Evolutionary conservation across 108 stramenopile genomes (phyloP).

Genomic region (Schizochytrium sp.): DNA sequence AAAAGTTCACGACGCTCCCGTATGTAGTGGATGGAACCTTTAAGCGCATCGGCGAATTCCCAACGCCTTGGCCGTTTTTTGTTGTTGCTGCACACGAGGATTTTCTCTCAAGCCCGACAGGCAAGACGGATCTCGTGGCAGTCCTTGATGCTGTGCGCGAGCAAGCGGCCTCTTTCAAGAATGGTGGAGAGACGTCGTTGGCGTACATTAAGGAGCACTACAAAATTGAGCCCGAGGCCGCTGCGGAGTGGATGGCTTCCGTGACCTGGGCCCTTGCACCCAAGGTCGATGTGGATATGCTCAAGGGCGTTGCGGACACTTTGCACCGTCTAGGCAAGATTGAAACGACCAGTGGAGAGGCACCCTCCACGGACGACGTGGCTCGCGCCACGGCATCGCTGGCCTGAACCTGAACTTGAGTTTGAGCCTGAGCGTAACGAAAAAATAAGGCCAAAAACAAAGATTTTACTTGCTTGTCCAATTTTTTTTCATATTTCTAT

Average conservation of each 20-base stretch:
- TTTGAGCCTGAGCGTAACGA: no score
- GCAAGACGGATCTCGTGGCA: background rate
- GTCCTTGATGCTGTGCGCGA: background rate
- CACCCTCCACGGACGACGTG: background rate
- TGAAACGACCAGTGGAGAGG: background rate
- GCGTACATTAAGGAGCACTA: conserved; percentile 3
- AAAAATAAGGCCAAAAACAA: no score
- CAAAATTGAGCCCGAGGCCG: background rate
- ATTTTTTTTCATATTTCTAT: no score
- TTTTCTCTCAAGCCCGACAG: background rate
- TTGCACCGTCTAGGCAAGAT: background rate
- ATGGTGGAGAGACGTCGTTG: background rate
- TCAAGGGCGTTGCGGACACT: background rate
- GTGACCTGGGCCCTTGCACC: conserved; percentile 7
- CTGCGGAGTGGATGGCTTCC: background rate
- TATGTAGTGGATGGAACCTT: background rate
- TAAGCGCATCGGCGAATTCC: conserved; percentile 6
- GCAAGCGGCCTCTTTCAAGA: background rate
- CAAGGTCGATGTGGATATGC: background rate
- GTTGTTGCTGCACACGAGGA: background rate
- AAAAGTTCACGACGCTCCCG: conserved; percentile 21
- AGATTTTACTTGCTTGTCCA: no score
- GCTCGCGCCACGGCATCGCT: background rate
- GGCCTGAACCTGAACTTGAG: no score
- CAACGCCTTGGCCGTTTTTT: conserved; percentile 31